A percentile compares a stretch with the other conserved stretches of the same genome.
These are phyloP conservation scores for Phytopythium helicoides DNA, from an alignment of 352 stramenopile genomes.

Conservation along the genomic window DNA sequence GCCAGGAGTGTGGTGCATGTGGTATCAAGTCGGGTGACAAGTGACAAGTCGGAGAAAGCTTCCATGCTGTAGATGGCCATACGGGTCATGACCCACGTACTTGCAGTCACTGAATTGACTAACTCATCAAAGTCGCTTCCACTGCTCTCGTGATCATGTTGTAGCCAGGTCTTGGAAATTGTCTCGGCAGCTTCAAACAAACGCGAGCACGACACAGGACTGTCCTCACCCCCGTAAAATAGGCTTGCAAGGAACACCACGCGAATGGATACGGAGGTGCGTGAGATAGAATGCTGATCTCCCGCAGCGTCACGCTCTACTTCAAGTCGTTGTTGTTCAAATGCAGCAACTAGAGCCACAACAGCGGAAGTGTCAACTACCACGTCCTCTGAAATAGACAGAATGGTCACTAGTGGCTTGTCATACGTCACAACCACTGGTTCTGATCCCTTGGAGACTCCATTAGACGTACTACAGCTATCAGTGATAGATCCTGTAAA, in stretches of 20 bases:
- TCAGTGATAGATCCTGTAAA: conserved; percentile 19
- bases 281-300: not conserved
- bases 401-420: not conserved
- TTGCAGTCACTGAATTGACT: conserved; percentile 22
- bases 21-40: conserved; percentile 24
- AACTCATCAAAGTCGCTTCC: conserved; percentile 19
- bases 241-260: not conserved
- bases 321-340: conserved; percentile 6
- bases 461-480: not conserved
- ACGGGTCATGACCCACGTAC: conserved; percentile 32
- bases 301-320: not conserved
- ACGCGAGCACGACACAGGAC: conserved; percentile 12
- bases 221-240: conserved; percentile 10
- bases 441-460: not conserved
- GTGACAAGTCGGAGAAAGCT: conserved; percentile 17
- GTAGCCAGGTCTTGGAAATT: conserved; percentile 9
- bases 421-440: not conserved
- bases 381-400: not conserved
- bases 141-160: not conserved
- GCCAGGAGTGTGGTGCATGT: conserved; percentile 33
- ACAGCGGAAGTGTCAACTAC: not conserved
- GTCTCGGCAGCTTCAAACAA: conserved; percentile 18
- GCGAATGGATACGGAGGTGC: not conserved
- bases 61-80: conserved; percentile 43
- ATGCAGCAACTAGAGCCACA: conserved; percentile 4